These are phyloP conservation scores for Tolypocladium guangdongense DNA, from an alignment of 2,329 filamentous ascomycete genomes.

Conservation along the genomic window DNA sequence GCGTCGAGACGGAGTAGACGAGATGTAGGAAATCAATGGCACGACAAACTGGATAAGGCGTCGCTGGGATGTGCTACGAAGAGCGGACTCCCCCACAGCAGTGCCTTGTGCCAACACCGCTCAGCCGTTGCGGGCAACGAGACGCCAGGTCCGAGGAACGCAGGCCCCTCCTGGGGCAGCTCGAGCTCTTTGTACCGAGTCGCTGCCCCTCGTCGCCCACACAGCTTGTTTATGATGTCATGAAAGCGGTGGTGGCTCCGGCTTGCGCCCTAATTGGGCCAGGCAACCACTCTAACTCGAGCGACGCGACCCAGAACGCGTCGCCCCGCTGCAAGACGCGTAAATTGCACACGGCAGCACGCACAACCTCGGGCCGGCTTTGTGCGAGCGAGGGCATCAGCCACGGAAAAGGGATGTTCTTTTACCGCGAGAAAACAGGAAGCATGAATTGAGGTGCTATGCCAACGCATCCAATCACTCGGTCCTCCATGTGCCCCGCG, in stretches of 20 bases:
- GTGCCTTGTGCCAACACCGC: too few species aligned
- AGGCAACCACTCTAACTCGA: background rate
- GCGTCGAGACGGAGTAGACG: background rate
- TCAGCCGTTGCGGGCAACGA: too few species aligned
- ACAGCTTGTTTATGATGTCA: too few species aligned
- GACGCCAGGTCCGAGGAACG: too few species aligned
- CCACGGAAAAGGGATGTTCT: too few species aligned
- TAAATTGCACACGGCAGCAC: too few species aligned
- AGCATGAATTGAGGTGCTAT: background rate
- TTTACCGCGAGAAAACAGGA: background rate
- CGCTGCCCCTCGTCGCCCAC: too few species aligned
- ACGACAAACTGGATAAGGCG: background rate
- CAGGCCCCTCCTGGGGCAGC: too few species aligned
- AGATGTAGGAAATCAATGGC: background rate
- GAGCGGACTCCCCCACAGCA: background rate
- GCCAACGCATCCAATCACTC: background rate
- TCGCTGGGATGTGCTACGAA: background rate
- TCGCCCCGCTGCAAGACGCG: background rate
- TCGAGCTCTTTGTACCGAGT: too few species aligned
- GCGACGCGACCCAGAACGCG: background rate
- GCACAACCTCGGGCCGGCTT: too few species aligned
- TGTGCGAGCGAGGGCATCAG: too few species aligned
- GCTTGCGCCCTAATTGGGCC: background rate
- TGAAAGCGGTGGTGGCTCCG: too few species aligned
- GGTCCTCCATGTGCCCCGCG: background rate